These are phyloP conservation scores for Globisporangium irregulare DNA, from an alignment of 352 stramenopile genomes.

Conservation along the genomic window DNA sequence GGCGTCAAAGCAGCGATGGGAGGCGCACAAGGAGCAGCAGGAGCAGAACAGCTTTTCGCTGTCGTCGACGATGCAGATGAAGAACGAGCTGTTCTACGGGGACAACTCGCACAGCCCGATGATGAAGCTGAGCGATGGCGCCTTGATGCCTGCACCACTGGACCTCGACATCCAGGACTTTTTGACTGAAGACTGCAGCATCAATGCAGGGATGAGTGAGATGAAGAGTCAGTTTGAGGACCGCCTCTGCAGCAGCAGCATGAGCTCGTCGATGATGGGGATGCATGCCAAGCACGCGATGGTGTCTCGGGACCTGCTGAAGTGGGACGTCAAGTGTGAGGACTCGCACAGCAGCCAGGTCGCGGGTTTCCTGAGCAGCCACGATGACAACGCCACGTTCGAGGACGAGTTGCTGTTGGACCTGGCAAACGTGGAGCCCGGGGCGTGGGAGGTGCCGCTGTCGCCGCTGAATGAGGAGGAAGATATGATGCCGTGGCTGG, in stretches of 20 bases:
- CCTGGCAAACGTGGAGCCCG: conserved; percentile 69
- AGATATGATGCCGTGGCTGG: conserved; percentile 82
- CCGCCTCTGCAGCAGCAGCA: conserved; percentile 23
- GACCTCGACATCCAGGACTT: conserved; percentile 83
- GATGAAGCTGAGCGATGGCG: conserved; percentile 28
- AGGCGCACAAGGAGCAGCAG: conserved; percentile 36
- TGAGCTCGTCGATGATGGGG: conserved; percentile 18
- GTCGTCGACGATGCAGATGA: conserved; percentile 39
- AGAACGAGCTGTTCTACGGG: conserved; percentile 42
- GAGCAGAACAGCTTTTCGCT: conserved; percentile 36
- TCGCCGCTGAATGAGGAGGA: conserved; percentile 81
- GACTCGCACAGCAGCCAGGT: conserved; percentile 23
- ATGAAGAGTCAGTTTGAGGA: conserved; percentile 42
- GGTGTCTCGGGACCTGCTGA: conserved; percentile 68
- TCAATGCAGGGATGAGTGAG: conserved; percentile 41
- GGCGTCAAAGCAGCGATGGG: conserved; percentile 31
- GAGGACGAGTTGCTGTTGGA: conserved; percentile 72
- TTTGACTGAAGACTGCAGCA: conserved; percentile 72
- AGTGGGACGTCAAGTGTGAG: conserved; percentile 43
- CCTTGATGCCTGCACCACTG: conserved; percentile 26
- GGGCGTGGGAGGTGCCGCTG: conserved; percentile 75
- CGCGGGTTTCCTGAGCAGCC: conserved; percentile 20
- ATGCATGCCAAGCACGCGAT: conserved; percentile 51
- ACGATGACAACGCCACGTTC: conserved; percentile 42
- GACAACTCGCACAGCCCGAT: conserved; percentile 20